These are phyloP conservation scores for Calonectria crousiana DNA, from an alignment of 2,329 filamentous ascomycete species.

Conservation along the genomic window DNA sequence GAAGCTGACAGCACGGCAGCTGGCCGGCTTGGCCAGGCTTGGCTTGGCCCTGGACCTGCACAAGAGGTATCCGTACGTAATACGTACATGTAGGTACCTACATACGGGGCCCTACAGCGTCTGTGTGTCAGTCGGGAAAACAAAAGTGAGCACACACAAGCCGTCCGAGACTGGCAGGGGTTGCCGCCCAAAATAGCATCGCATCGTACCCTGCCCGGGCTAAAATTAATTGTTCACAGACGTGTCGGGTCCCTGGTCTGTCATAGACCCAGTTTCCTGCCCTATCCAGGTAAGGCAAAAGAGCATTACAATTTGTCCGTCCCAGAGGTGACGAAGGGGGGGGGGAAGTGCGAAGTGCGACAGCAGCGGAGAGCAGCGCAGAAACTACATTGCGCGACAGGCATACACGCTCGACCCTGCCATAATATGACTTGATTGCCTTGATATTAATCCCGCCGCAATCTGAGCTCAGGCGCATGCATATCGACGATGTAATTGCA, in stretches of 20 bases:
- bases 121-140: background rate
- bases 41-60: background rate
- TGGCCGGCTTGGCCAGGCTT: background rate
- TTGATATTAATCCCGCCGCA: conserved; percentile 1
- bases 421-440: background rate
- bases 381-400: background rate
- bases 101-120: background rate
- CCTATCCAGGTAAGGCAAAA: conserved; percentile 16
- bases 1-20: background rate
- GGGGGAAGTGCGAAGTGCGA: background rate
- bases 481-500: conserved; percentile 2
- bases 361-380: background rate
- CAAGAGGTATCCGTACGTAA: background rate
- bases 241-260: conserved; percentile 3
- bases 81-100: background rate
- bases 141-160: background rate
- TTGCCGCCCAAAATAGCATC: conserved; percentile 21
- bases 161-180: conserved; percentile 2
- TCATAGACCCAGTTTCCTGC: conserved; percentile 20
- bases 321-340: background rate
- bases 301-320: conserved; percentile 11
- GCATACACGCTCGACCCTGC: background rate
- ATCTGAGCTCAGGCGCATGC: conserved; percentile 9
- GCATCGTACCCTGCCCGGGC: conserved; percentile 7
- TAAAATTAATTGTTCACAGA: conserved; percentile 31